Percentiles rank a stretch among this genome's conserved stretches.
phyloP scores from a whole-genome alignment of 805 yeast genomes.

The Myxozyma neotropica region DNA sequence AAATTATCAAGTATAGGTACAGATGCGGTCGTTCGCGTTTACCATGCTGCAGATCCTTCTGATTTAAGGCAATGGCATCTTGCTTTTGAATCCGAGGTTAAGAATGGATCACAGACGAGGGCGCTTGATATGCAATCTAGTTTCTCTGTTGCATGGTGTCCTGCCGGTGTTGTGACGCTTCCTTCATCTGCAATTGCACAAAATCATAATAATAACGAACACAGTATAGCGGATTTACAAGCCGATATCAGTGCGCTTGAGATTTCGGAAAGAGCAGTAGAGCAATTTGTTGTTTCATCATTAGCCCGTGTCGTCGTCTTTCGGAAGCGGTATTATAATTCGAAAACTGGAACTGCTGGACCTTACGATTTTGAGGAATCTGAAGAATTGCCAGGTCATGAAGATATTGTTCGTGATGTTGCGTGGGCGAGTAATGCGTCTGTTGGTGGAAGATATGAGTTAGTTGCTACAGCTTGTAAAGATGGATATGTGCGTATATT shows the following conservation, averaged over 20 bases:
- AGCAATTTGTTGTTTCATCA: conserved; percentile 80
- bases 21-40: conserved; percentile 82
- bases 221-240: conserved; percentile 1
- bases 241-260: conserved; percentile 60
- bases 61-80: conserved; percentile 81
- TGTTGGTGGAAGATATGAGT: conserved; percentile 70
- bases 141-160: conserved; percentile 30
- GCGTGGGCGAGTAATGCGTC: conserved; percentile 31
- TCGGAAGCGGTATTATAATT: conserved; percentile 45
- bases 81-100: conserved; percentile 59
- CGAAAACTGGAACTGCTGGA: not conserved
- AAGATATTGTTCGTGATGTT: conserved; percentile 28
- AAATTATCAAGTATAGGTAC: conserved; percentile 84
- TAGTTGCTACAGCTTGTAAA: conserved; percentile 93
- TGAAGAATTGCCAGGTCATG: conserved; percentile 68
- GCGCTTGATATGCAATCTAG: conserved; percentile 27
- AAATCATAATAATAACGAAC: not conserved
- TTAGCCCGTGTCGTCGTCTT: conserved; percentile 86
- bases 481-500: conserved; percentile 90
- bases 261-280: conserved; percentile 73
- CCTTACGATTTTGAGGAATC: conserved; percentile 43
- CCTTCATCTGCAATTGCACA: not conserved
- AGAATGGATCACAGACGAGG: not conserved
- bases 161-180: conserved; percentile 14
- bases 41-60: conserved; percentile 89